Evolutionary conservation across 169 alveolate genomes (phyloP), one percentile per base, ranked within the genome.

Genomic region (Plasmodium gonderi): DNA sequence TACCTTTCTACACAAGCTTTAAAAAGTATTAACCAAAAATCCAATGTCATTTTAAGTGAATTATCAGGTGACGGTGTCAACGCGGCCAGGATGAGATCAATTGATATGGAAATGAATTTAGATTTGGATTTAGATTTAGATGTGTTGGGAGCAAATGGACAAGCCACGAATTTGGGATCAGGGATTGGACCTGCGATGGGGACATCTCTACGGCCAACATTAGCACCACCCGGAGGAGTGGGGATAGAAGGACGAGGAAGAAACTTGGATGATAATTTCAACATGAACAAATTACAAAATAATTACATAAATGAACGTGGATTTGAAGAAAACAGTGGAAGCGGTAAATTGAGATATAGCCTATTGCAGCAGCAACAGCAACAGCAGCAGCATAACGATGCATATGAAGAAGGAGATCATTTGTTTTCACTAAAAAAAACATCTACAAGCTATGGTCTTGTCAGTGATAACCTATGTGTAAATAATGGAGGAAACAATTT

Each of bases 1-100:
- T 82, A 82, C 64, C 36, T 82, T 12, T 82, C 92, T 29, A 82
- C 92, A 1, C 92, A 82, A 75, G 92, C 82, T 69, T 69, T 82
- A 69, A 82, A 82, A 29, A 82, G 76, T 38, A 42, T 82, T 7
- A 82, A 82, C 64, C 33, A 40, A 1, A 82, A 82, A 33, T 45
- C 83, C 0, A 80, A 82, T 82, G 9, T 82, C 14, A 20, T 82
- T 2, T 17, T 80, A 8, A 80, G 31, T 26, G 91, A 69, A 23
- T 67, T 80, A 44, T 11, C 20, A 8, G 82, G 82, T 3, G 82
- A 49, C 11, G 29, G n/a, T 1, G 36, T 65, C 4, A n/a, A 26
- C 9, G 3, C n/a, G 40, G 80, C 44, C 67, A 42, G 2, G 79
- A 80, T 44, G 91, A 80, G 14, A 65, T 17, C 33, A 80, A 9